Evolutionary conservation across 192 early-diverging fungal species (phyloP).

Genomic region (Coemansia sp.): DNA sequence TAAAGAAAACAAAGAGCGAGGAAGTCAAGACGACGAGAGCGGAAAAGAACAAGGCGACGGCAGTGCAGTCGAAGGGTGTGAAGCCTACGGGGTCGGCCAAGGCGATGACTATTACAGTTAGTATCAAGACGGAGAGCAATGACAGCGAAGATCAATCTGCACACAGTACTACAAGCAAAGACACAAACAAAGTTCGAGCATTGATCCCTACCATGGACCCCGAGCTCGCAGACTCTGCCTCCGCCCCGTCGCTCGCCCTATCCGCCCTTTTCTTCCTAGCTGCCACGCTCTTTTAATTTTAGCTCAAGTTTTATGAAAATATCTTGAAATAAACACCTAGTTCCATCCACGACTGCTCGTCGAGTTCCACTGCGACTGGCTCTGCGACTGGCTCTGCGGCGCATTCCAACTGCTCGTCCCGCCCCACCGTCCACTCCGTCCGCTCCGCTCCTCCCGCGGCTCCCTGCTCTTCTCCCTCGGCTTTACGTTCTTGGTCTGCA

Average conservation of each 20-base stretch:
- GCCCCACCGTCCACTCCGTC: conserved; percentile 8
- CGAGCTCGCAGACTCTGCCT: conserved; percentile 29
- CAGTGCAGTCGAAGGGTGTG: not conserved
- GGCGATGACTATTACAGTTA: not conserved
- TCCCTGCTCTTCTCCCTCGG: not conserved
- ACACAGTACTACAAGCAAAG: not conserved
- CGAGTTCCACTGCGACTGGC: conserved; percentile 16
- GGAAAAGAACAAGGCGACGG: not conserved
- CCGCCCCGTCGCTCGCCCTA: not conserved
- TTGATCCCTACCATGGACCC: conserved; percentile 51
- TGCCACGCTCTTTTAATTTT: not conserved
- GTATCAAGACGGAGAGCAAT: not conserved
- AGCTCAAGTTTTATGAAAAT: not conserved
- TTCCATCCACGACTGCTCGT: conserved; percentile 24
- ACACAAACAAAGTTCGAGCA: conserved; percentile 22
- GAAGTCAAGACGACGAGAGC: not conserved
- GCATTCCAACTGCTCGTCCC: conserved; percentile 14
- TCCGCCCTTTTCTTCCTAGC: not conserved
- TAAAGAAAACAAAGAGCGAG: not conserved
- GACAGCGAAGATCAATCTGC: not conserved
- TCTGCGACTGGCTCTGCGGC: conserved; percentile 1
- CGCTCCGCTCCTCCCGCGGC: not conserved
- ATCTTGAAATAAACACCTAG: conserved; percentile 10
- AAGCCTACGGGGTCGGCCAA: conserved; percentile 4
- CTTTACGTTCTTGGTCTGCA: conserved; percentile 51